Percentiles rank a stretch among this genome's conserved stretches.
These are phyloP conservation scores for Viridothelium virens DNA, from an alignment of 495 filamentous ascomycete species.

Conservation along the genomic window DNA sequence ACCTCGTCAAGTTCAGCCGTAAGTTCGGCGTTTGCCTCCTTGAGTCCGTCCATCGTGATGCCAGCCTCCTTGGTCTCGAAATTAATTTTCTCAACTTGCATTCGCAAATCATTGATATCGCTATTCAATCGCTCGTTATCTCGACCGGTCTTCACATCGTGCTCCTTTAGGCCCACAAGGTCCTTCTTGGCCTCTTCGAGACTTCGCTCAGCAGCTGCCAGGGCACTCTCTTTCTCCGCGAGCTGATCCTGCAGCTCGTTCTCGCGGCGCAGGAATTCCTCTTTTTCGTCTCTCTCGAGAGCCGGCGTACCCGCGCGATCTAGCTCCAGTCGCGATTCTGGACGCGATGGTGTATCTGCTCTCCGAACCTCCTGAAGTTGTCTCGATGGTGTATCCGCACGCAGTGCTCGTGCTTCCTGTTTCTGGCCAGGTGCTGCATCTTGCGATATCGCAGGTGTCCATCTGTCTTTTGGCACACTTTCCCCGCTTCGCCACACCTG, in stretches of 20 bases:
- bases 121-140: constrained; percentile 77
- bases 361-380: constrained; percentile 29
- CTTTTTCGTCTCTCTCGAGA: constrained; percentile 91
- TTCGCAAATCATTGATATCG: constrained; percentile 84
- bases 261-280: constrained; percentile 90
- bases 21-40: constrained; percentile 89
- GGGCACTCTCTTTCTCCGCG: constrained; percentile 79
- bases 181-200: constrained; percentile 78
- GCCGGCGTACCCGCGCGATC: constrained; percentile 83
- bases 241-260: constrained; percentile 96
- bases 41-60: constrained; percentile 95
- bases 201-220: constrained; percentile 66
- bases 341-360: constrained; percentile 53
- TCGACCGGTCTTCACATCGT: constrained; percentile 67
- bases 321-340: constrained; percentile 73
- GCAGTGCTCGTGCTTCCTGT: constrained; percentile 43
- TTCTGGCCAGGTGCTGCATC: constrained; percentile 52
- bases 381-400: constrained; percentile 77
- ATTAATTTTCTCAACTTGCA: constrained; percentile 89
- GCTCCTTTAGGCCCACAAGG: constrained; percentile 69
- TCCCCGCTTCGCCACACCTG: constrained; percentile 82
- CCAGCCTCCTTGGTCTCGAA: constrained; percentile 95
- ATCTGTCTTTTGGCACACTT: constrained; percentile 75
- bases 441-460: constrained; percentile 54
- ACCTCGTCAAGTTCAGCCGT: constrained; percentile 87